A percentile compares a stretch with the other conserved stretches of the same genome.
Conservation (phyloP, 257 asterid genomes). For the Solanum pimpinellifolium region DNA sequence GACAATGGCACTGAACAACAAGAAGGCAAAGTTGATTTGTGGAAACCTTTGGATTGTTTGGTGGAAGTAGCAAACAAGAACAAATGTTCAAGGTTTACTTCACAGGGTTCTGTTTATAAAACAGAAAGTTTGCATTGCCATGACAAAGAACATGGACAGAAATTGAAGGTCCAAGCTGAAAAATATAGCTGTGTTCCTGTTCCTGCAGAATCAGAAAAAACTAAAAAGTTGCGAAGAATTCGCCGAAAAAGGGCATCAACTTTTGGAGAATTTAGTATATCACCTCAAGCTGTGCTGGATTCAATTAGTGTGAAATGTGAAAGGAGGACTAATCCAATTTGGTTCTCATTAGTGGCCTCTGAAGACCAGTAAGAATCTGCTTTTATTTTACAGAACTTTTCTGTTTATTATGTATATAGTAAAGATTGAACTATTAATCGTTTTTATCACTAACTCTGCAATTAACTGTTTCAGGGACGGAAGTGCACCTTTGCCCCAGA, state of each 20-base stretch:
- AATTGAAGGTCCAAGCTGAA: conserved; percentile 48
- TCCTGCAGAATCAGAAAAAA: conserved; percentile 49
- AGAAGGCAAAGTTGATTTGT: conserved; percentile 73
- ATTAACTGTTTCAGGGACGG: conserved; percentile 48
- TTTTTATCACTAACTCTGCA: conserved; percentile 9
- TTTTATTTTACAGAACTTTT: neutral
- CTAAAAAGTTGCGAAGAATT: conserved; percentile 53
- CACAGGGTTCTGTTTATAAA: conserved; percentile 49
- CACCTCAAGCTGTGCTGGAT: conserved; percentile 69
- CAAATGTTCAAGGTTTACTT: conserved; percentile 52
- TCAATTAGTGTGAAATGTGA: conserved; percentile 35
- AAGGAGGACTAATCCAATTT: conserved; percentile 52
- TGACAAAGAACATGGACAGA: conserved; percentile 55
- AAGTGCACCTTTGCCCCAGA: conserved; percentile 69
- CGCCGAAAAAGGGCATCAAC: conserved; percentile 55
- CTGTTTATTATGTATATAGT: neutral
- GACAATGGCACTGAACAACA: conserved; percentile 39
- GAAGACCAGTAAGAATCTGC: conserved; percentile 58
- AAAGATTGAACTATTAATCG: neutral
- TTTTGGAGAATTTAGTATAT: conserved; percentile 43
- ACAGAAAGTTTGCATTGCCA: conserved; percentile 32
- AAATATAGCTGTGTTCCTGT: conserved; percentile 29
- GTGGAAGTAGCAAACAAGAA: conserved; percentile 91
- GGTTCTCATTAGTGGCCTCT: conserved; percentile 83
- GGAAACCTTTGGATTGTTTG: conserved; percentile 85